Base-by-base conservation (phyloP, 768 basidiomycete species). In the Xerocomus brunneocitrinus region DNA sequence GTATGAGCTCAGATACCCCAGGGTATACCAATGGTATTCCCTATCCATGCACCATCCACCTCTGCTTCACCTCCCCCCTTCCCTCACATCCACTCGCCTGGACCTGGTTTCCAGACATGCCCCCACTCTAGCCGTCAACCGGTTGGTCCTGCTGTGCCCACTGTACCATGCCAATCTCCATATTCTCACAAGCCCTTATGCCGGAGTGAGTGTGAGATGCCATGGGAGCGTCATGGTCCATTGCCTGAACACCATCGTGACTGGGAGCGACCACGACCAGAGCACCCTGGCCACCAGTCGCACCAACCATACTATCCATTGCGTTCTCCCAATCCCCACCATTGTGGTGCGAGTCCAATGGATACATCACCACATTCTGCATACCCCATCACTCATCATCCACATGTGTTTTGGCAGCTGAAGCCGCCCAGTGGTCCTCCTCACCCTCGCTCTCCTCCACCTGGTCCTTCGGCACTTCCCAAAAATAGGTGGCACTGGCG, bases 201-300 rank as follows among this genome's bases (percentile, higher is more conserved):
- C 12, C 68, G 72, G 12, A 54, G 66, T 2, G 85, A 86, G 19
- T 73, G 75, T 13, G 85, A 87, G 12, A 60, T 70, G 36, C 71
- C 67, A 10, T 88, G 85, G 85, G 83, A 85, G 36, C 78, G 84
- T 31, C 81, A 82, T 38, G 66, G 61, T 1, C 76, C 74, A n/a
- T 71, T 68, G 27, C 62, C 73, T 12, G 64, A 65, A 42, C 77
- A 80, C 31, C 74, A 72, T 57, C 74, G 76, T 36, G 81, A 83
- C 2, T 83, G 82, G 81, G n/a, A n/a, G n/a, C n/a, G 82, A 6
- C 76, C 79, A 16, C 69, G 75, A 14, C 55, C 67, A 22, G 71
- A 76, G 27, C 74, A 75, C 51, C 53, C 65, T 28, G 53, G 62
- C 4, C 69, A 67, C 19, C 61, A 62, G n/a, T n/a, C n/a, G n/a